A percentile compares a stretch with the other conserved stretches of the same genome.
phyloP scores from a whole-genome alignment of 2,329 filamentous ascomycete genomes.

The Fusarium kyushuense region DNA sequence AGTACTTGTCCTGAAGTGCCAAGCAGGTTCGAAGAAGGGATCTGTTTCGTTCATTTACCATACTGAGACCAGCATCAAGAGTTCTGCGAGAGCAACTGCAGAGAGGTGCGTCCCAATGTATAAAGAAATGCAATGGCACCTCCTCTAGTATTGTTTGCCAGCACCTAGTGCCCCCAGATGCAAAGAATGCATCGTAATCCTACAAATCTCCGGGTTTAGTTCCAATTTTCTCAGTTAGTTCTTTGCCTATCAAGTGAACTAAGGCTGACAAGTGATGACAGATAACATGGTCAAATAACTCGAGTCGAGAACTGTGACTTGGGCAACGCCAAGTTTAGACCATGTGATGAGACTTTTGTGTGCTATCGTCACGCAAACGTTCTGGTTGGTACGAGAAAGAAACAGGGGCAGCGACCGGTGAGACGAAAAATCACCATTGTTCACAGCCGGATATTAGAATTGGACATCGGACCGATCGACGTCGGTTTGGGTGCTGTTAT shows the following conservation, averaged over 20 bases:
- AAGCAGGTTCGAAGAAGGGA: constrained; percentile 21
- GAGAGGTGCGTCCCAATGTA: constrained; percentile 19
- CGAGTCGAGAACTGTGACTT: constrained; percentile 13
- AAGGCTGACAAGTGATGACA: constrained; percentile 39
- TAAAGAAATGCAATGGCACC: constrained; percentile 26
- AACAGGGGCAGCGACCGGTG: constrained; percentile 47
- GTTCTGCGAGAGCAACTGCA: constrained; percentile 12
- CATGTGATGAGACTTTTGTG: constrained; percentile 45
- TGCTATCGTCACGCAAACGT: constrained; percentile 46
- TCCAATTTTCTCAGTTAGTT: constrained; percentile 3
- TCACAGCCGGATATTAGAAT: constrained; percentile 25
- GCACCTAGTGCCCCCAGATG: constrained; percentile 9
- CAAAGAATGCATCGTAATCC: constrained; percentile 27
- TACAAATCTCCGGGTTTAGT: constrained; percentile 11
- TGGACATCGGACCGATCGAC: constrained; percentile 41
- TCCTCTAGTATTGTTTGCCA: constrained; percentile 10
- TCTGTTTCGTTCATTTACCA: constrained; percentile 19
- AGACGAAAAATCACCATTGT: constrained; percentile 39
- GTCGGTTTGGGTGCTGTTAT: constrained; percentile 25
- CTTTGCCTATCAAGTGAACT: constrained; percentile 27
- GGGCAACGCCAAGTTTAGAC: constrained; percentile 5
- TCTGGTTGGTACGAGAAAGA: constrained; percentile 46
- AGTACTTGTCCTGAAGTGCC: constrained; percentile 32
- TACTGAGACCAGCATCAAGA: constrained; percentile 16
- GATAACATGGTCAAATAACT: constrained; percentile 3